Percentiles rank a stretch among this genome's conserved stretches.
These are phyloP conservation scores for Spathaspora gorwiae DNA, from an alignment of 805 yeast species.

Conservation along the genomic window DNA sequence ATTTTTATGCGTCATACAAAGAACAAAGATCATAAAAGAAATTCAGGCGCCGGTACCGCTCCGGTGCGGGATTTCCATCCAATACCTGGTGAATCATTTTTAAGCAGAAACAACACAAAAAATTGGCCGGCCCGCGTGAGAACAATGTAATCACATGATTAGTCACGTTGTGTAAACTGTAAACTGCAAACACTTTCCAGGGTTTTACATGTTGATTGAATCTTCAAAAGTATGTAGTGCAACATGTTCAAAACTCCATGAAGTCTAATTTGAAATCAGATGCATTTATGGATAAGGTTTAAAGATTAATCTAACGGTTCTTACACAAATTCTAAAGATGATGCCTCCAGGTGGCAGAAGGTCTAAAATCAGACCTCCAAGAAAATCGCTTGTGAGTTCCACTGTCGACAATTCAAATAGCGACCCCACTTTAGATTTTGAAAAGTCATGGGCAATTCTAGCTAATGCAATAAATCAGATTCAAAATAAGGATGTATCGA, in stretches of 20 bases:
- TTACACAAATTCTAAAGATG: background rate
- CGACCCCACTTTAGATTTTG: conserved; percentile 47
- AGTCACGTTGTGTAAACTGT: background rate
- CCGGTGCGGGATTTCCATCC: conserved; percentile 4
- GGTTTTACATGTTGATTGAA: background rate
- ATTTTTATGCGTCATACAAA: conserved; percentile 1
- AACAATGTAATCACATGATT: background rate
- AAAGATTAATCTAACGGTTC: too few species aligned
- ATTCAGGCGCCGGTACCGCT: conserved; percentile 9
- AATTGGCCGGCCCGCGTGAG: background rate
- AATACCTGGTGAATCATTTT: background rate
- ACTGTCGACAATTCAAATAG: conserved; percentile 15
- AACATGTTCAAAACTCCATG: too few species aligned
- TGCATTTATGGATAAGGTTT: too few species aligned
- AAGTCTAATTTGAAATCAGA: too few species aligned
- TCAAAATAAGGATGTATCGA: conserved; percentile 65
- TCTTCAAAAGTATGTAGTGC: too few species aligned
- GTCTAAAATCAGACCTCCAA: conserved; percentile 65
- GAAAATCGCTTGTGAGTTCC: conserved; percentile 29
- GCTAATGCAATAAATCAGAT: conserved; percentile 69
- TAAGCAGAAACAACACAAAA: background rate
- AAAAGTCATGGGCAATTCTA: conserved; percentile 61
- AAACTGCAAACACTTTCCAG: background rate
- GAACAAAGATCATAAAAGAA: background rate
- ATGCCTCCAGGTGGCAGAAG: conserved; percentile 28